Conservation (phyloP, 345 rosid species). For the Tarenaya hassleriana region DNA sequence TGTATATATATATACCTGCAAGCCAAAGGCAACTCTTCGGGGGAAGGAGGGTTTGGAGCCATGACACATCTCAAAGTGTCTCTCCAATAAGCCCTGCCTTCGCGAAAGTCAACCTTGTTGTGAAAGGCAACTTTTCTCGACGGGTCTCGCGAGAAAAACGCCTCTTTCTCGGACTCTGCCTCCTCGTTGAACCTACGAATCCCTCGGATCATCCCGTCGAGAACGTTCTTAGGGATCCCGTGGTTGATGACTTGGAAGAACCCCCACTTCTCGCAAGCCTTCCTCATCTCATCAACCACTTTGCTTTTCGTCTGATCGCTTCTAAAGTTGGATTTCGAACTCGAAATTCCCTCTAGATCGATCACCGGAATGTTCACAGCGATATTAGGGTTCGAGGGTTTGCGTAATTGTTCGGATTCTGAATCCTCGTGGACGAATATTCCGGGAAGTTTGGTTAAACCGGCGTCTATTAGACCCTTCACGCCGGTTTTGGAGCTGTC, state of each 20-base stretch:
- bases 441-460: conserved; percentile 21
- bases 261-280: conserved; percentile 38
- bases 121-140: conserved; percentile 26
- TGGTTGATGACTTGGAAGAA: conserved; percentile 47
- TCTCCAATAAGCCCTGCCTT: conserved; percentile 40
- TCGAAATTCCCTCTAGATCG: conserved; percentile 24
- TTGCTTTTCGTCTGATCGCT: background rate
- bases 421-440: conserved; percentile 26
- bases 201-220: conserved; percentile 31
- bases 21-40: conserved; percentile 38
- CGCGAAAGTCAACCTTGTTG: conserved; percentile 36
- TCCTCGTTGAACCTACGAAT: conserved; percentile 36
- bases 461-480: conserved; percentile 33
- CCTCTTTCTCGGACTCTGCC: conserved; percentile 31
- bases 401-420: background rate
- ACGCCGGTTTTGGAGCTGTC: conserved; percentile 18
- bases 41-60: conserved; percentile 36
- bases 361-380: conserved; percentile 31
- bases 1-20: conserved; percentile 34
- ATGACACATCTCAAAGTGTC: conserved; percentile 33
- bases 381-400: background rate
- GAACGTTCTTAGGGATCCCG: conserved; percentile 32
- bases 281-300: conserved; percentile 24
- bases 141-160: conserved; percentile 28
- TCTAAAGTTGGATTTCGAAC: conserved; percentile 3